Percentiles rank a stretch among this genome's conserved stretches.
Conservation (phyloP, 345 rosid species). For the Arabidopsis arenosa region DNA sequence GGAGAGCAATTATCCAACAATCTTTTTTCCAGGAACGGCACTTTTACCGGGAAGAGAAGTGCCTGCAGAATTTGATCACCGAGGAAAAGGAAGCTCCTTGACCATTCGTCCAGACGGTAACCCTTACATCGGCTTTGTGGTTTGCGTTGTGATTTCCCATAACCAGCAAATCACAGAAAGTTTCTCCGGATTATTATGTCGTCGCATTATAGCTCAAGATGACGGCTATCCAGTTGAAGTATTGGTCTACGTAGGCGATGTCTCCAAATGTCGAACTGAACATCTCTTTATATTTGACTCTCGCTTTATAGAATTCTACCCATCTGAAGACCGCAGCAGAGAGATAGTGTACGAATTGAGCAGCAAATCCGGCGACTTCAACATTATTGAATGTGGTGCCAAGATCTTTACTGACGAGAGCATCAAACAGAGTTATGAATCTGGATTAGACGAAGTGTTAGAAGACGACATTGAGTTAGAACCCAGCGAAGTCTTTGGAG, state of each 20-base stretch:
- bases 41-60: neutral
- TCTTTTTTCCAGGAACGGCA: accelerated
- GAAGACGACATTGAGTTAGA: neutral
- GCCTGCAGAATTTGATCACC: neutral
- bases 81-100: neutral
- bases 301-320: neutral
- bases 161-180: neutral
- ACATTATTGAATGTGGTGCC: neutral
- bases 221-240: neutral
- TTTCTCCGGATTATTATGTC: neutral
- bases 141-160: neutral
- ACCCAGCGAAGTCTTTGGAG: neutral
- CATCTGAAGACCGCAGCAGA: neutral
- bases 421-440: neutral
- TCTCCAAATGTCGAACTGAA: neutral
- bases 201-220: neutral
- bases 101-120: neutral
- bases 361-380: neutral
- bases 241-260: neutral
- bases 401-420: neutral
- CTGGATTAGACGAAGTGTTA: neutral
- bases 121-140: neutral
- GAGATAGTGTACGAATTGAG: neutral
- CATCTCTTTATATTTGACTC: neutral
- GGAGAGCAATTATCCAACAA: no score